Base-by-base conservation (phyloP, 345 rosid genomes). In the Syzygium grande region DNA sequence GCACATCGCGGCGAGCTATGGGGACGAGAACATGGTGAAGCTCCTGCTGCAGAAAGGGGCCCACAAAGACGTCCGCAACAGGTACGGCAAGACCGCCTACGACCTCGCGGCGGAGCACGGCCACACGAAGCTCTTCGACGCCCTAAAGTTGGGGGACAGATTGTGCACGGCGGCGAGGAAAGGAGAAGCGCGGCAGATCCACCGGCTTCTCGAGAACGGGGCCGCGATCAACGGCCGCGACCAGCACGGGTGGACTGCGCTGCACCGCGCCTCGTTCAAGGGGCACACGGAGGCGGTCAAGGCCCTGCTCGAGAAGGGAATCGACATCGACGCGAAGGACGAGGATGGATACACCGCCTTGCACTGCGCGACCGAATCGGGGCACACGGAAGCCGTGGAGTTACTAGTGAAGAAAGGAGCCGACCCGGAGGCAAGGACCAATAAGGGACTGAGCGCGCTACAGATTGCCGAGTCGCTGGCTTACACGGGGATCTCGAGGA, bases 291-390 rank as follows among this genome's bases (percentile, higher is more conserved):
- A 94, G 3, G 93, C 88, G 1, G 93, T 89, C 7, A 79, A 90
- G 88, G 58, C 90, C 15, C 87, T 95, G 87, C 77, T 95, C 14
- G 93, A 92, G 9, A 94, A 91, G 51, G 96, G 97, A 19, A 89
- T 93, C 4, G 95, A 94, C 51, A 34, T 95, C 15, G 92, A 92
- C 55, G 89, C 94, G 1, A 94, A 84, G 87, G 97, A 95, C 30
- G 95, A 91, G 84, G 94, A 95, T 2, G 96, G 97, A 1, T 95
- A 95, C 93, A 93, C 96, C 3, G 94, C 96, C 43, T 80, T 95
- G 85, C 96, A 95, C 78, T 94, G 97, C 29, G 94, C 95, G 2
- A 94, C 88, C 86, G 95, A 95, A 85, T 88, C 95, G 0, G 96
- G 97, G 3, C 94, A 93, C 51, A 56, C 86, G 14, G 95, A 94